Conservation (phyloP, 2,329 filamentous ascomycete genomes). For the Xylaria digitata region DNA sequence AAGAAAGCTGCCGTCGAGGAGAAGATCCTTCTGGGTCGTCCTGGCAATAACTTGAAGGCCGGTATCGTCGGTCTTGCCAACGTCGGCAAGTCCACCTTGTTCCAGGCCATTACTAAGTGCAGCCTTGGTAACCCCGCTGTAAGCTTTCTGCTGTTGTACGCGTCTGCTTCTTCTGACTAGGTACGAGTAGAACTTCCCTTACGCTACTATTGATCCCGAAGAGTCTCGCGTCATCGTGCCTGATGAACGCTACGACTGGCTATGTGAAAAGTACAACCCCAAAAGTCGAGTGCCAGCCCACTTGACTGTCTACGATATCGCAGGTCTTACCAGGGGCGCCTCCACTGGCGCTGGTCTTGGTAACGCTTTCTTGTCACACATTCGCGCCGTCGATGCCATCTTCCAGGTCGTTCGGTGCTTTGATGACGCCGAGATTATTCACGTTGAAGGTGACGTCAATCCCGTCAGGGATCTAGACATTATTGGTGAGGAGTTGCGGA, state of each 20-base stretch:
- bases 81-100: slow-evolving; percentile 98
- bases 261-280: slow-evolving; percentile 95
- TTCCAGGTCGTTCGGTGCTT: slow-evolving; percentile 98
- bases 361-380: slow-evolving; percentile 98
- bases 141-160: slow-evolving; percentile 57
- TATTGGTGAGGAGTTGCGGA: slow-evolving; percentile 93
- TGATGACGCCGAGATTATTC: slow-evolving; percentile 99
- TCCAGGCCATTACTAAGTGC: slow-evolving; percentile 99
- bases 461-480: slow-evolving; percentile 94
- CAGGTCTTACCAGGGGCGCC: slow-evolving; percentile 92
- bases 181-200: slow-evolving; percentile 85
- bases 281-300: slow-evolving; percentile 98
- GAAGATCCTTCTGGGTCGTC: slow-evolving; percentile 95
- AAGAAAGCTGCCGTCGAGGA: slow-evolving; percentile 94
- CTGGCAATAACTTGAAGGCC: slow-evolving; percentile 98
- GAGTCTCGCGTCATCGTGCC: slow-evolving; percentile 97
- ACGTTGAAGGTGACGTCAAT: slow-evolving; percentile 98
- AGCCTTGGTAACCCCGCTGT: slow-evolving; percentile 96
- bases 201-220: slow-evolving; percentile 98
- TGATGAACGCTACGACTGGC: slow-evolving; percentile 95
- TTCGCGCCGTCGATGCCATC: slow-evolving; percentile 96
- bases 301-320: slow-evolving; percentile 98
- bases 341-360: slow-evolving; percentile 97
- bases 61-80: slow-evolving; percentile 99
- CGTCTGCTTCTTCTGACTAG: slow-evolving; percentile 48